Evolutionary conservation across 768 basidiomycete species (phyloP).

Genomic region (Tricholoma sp.): DNA sequence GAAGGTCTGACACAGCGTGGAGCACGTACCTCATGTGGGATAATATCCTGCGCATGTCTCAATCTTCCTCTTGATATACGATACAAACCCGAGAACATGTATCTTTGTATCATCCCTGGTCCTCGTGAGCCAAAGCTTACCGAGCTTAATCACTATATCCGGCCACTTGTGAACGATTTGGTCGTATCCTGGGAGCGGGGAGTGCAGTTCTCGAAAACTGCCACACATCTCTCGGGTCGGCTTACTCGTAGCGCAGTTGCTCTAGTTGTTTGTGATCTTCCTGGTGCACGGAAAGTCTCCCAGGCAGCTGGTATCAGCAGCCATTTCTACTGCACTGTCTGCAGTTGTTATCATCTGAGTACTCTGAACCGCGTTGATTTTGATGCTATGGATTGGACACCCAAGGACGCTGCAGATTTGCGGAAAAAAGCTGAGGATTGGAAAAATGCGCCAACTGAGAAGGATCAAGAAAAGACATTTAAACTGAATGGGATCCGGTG

Average conservation of each 20-base stretch:
- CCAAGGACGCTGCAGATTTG: conserved; percentile 11
- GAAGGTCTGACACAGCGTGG: neutral
- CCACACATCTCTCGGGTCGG: neutral
- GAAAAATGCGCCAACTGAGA: conserved; percentile 14
- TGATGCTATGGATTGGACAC: conserved; percentile 17
- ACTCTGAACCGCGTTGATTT: conserved; percentile 18
- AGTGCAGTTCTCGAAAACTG: neutral
- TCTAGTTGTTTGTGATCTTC: conserved; percentile 11
- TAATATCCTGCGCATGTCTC: neutral
- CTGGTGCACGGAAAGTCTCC: conserved; percentile 21
- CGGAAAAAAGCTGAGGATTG: conserved; percentile 13
- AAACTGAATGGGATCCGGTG: conserved; percentile 21
- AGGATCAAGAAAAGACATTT: conserved; percentile 13
- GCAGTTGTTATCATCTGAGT: conserved; percentile 9
- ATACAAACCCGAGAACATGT: conserved; percentile 3
- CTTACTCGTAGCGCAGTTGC: neutral
- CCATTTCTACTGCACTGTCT: conserved; percentile 23
- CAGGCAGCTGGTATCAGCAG: conserved; percentile 18
- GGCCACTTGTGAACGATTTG: neutral
- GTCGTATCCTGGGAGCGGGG: neutral
- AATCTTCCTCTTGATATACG: neutral
- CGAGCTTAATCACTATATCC: conserved; percentile 1
- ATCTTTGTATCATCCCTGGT: conserved; percentile 1
- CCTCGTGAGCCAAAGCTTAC: neutral
- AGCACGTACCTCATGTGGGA: neutral